Conservation (phyloP, 495 filamentous ascomycete species). For the Aspergillus funiculosus region DNA sequence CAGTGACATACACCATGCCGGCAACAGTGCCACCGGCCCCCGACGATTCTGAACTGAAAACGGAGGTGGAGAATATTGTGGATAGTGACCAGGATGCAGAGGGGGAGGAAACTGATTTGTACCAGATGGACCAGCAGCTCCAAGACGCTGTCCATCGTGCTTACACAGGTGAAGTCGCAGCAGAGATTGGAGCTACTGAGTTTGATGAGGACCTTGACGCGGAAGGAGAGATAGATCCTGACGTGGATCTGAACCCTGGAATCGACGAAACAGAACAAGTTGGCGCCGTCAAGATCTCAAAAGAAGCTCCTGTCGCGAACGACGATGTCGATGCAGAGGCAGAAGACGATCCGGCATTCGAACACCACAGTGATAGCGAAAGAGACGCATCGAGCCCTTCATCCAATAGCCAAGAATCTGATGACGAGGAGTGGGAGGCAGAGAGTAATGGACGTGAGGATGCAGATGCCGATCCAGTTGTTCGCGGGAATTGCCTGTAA, state of each 20-base stretch:
- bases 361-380: slow-evolving; percentile 37
- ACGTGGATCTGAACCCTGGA: slow-evolving; percentile 29
- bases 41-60: slow-evolving; percentile 35
- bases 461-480: slow-evolving; percentile 55
- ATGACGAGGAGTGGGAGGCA: slow-evolving; percentile 63
- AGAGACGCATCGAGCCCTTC: slow-evolving; percentile 47
- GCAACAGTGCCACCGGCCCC: slow-evolving; percentile 42
- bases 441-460: slow-evolving; percentile 60
- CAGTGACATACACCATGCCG: slow-evolving; percentile 43
- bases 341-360: slow-evolving; percentile 39
- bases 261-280: slow-evolving; percentile 56
- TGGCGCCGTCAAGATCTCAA: slow-evolving; percentile 67
- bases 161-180: slow-evolving; percentile 46
- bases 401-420: slow-evolving; percentile 60
- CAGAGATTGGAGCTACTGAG: slow-evolving; percentile 30
- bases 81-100: slow-evolving; percentile 52
- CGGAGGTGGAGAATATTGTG: slow-evolving; percentile 28
- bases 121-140: slow-evolving; percentile 42
- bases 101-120: slow-evolving; percentile 45
- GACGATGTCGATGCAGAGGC: slow-evolving; percentile 42
- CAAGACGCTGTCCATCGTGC: slow-evolving; percentile 51
- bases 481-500: slow-evolving; percentile 60
- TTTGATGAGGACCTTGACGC: slow-evolving; percentile 32
- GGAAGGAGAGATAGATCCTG: slow-evolving; percentile 26
- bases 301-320: slow-evolving; percentile 43